These are phyloP conservation scores for Meripilus lineatus DNA, from an alignment of 1,284 basidiomycete species.

Conservation along the genomic window DNA sequence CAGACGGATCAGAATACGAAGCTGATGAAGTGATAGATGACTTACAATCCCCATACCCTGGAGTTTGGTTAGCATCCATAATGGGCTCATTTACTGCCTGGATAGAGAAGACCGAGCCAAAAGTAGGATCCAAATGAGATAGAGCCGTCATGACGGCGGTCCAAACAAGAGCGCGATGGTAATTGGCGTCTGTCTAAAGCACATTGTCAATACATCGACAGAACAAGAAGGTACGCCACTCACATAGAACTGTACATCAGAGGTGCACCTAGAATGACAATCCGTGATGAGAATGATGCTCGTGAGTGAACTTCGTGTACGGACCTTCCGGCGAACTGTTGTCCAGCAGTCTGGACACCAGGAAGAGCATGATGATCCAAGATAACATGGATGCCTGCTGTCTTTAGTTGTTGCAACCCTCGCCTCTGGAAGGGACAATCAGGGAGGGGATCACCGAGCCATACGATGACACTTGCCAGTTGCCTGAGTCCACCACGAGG, in stretches of 20 bases:
- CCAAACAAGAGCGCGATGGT: slow-evolving; percentile 72
- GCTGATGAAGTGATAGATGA: not conserved
- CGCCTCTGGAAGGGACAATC: slow-evolving; percentile 40
- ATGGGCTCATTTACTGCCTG: slow-evolving; percentile 76
- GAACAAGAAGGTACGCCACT: slow-evolving; percentile 15
- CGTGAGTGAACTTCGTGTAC: slow-evolving; percentile 12
- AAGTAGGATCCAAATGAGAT: slow-evolving; percentile 62
- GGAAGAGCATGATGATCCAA: slow-evolving; percentile 77
- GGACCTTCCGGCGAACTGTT: slow-evolving; percentile 65
- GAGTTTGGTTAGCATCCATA: slow-evolving; percentile 60
- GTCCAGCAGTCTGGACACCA: slow-evolving; percentile 54
- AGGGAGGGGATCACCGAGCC: not conserved
- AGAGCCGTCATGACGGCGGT: slow-evolving; percentile 72
- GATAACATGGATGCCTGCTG: slow-evolving; percentile 61
- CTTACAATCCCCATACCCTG: slow-evolving; percentile 63
- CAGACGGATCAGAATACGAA: not conserved
- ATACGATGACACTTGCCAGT: slow-evolving; percentile 39
- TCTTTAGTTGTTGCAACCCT: slow-evolving; percentile 52
- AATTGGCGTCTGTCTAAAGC: slow-evolving; percentile 59
- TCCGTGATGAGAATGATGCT: not conserved
- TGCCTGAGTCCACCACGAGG: slow-evolving; percentile 64
- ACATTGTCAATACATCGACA: not conserved
- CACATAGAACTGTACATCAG: slow-evolving; percentile 71
- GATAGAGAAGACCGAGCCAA: slow-evolving; percentile 62
- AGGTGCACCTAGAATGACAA: slow-evolving; percentile 46